A percentile compares a stretch with the other conserved stretches of the same genome.
These are phyloP conservation scores for Hypoxylon sp. DNA, from an alignment of 2,329 filamentous ascomycete species.

Conservation along the genomic window DNA sequence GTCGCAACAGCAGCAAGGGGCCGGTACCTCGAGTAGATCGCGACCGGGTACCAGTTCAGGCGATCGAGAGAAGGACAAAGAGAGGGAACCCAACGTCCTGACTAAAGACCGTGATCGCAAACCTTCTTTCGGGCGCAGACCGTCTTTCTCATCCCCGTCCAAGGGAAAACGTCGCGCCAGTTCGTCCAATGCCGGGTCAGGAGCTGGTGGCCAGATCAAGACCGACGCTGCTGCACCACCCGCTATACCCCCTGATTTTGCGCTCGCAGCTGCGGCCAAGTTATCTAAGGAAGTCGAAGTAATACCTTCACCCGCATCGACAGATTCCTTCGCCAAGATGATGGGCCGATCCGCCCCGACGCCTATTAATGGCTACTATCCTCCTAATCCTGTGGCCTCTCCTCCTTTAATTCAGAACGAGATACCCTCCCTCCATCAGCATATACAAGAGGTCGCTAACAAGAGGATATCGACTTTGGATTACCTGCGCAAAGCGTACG, in stretches of 20 bases:
- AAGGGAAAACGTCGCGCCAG: conserved; percentile 60
- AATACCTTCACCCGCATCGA: conserved; percentile 54
- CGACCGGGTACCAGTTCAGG: conserved; percentile 58
- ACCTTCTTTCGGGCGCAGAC: conserved; percentile 68
- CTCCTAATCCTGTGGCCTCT: conserved; percentile 46
- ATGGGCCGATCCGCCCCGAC: conserved; percentile 61
- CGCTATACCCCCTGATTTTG: conserved; percentile 67
- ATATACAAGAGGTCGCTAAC: conserved; percentile 86
- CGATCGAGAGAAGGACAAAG: conserved; percentile 45
- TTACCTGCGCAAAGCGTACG: conserved; percentile 92
- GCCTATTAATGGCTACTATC: conserved; percentile 51
- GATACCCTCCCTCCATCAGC: conserved; percentile 67
- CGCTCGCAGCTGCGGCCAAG: conserved; percentile 65
- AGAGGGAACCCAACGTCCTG: conserved; percentile 52
- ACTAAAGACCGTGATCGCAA: conserved; percentile 67
- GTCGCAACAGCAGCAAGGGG: conserved; percentile 31
- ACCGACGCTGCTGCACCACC: conserved; percentile 66
- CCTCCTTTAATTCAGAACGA: conserved; percentile 58
- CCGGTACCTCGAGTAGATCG: conserved; percentile 48
- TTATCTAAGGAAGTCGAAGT: conserved; percentile 55
- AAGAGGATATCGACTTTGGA: conserved; percentile 96
- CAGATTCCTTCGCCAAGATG: conserved; percentile 62
- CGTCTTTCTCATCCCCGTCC: conserved; percentile 64
- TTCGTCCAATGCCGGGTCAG: conserved; percentile 58
- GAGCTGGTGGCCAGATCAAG: conserved; percentile 52